Conservation (phyloP, 768 basidiomycete species). For the Lactarius hengduanensis region DNA sequence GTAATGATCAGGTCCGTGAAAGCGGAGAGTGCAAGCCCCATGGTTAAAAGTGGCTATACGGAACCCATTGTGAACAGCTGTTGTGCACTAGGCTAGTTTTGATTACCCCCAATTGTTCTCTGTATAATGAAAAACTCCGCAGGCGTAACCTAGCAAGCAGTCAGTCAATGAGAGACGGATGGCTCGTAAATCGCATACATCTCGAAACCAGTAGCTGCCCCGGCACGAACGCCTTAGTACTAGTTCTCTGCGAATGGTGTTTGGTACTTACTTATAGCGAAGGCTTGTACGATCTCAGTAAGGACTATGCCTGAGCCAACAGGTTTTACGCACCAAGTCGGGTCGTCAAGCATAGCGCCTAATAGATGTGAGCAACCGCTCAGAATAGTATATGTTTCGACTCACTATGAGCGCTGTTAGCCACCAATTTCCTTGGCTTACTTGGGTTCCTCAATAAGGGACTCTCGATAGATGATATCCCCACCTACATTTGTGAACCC, state of each 20-base stretch:
- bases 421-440: conserved; percentile 24
- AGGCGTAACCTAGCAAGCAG: conserved; percentile 4
- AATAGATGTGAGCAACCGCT: background rate
- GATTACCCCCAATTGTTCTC: conserved; percentile 7
- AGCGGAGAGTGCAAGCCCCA: conserved; percentile 16
- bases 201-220: conserved; percentile 3
- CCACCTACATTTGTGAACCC: conserved; percentile 20
- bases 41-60: conserved; percentile 14
- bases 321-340: conserved; percentile 10
- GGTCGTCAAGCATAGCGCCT: background rate
- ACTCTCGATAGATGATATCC: background rate
- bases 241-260: background rate
- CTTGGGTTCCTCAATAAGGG: conserved; percentile 2
- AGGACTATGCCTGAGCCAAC: background rate
- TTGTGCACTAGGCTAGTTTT: background rate
- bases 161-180: background rate
- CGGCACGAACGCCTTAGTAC: background rate
- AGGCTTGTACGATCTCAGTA: conserved; percentile 4
- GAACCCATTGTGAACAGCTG: background rate
- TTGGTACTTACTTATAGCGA: conserved; percentile 10
- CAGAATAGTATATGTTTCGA: background rate
- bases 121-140: conserved; percentile 1
- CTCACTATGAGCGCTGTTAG: conserved; percentile 16
- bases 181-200: conserved; percentile 8
- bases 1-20: conserved; percentile 22